Evolutionary conservation across 169 alveolate genomes (phyloP), one percentile per base, ranked within the genome.

Genomic region (Cryptosporidium parvum): DNA sequence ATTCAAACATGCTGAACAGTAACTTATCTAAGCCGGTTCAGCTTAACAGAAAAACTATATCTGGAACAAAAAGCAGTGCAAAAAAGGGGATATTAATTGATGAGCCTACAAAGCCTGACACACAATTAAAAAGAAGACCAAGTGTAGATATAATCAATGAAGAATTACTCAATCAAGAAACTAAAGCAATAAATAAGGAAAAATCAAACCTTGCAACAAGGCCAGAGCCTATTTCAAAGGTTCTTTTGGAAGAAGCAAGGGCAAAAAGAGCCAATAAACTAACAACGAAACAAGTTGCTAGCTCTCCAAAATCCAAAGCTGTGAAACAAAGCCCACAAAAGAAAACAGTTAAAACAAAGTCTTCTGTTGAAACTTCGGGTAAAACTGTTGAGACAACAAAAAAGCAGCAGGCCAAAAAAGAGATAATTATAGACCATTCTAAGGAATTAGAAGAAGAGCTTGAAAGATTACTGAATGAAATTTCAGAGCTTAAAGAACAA

Each of bases 171-270:
- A 44, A 3, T 3, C 18, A 18, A 31, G 72, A 65, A 6, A 4
- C 62, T 18, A 80, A 42, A 10, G 39, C 14, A 16, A 29, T 18
- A 37, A 31, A 23, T 14, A 21, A 8, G 16, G 53, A 44, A 23
- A 44, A 62, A 37, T 58, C 75, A 61, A 80, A 59, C 23, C 51
- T 65, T 45, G 89, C 89, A 37, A 62, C 73, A 59, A 80, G 89
- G 31, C 89, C 89, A 45, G 80, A 80, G 39, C 89, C 89, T 5
- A 80, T 80, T 65, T 80, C 89, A 37, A 80, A 65, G 29, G 80
- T 67, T 8, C 69, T 67, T 33, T 44, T 80, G 51, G 89, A 80
- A 45, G 75, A 80, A 33, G 89, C 89, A 44, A 51, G 89, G 9
- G 89, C 89, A 59, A 59, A 61, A 80, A 80, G 89, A 42, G 89